Percentiles rank a stretch among this genome's conserved stretches.
Evolutionary conservation across 495 filamentous ascomycete species (phyloP).

Genomic region (Xanthoparmelia taractica): DNA sequence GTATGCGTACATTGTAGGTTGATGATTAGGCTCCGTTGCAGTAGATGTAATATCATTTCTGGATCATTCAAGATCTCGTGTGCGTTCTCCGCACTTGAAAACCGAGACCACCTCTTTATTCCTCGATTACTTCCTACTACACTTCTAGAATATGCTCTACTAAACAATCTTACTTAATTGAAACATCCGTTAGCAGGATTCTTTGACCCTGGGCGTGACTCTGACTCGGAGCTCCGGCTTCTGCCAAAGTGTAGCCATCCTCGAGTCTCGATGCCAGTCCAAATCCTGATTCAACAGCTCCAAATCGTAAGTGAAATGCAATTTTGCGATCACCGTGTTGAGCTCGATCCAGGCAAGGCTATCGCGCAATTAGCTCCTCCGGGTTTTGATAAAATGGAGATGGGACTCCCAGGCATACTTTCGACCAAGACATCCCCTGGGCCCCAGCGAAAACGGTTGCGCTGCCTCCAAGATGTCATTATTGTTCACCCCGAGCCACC

Average conservation of each 20-base stretch:
- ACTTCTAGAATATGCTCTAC: too few species aligned
- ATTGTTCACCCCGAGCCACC: constrained; percentile 17
- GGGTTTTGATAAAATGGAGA: too few species aligned
- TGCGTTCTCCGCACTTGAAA: too few species aligned
- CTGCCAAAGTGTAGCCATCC: constrained; percentile 1
- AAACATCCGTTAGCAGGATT: too few species aligned
- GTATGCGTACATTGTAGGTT: too few species aligned
- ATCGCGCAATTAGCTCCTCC: neutral
- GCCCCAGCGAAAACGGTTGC: constrained; percentile 20
- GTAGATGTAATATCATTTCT: too few species aligned
- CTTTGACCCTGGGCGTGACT: neutral
- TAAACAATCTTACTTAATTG: too few species aligned
- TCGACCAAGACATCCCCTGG: constrained; percentile 16
- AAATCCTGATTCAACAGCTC: neutral
- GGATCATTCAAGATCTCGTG: too few species aligned
- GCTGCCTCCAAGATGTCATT: constrained; percentile 8
- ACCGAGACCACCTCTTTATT: too few species aligned
- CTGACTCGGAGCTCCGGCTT: constrained; percentile 1
- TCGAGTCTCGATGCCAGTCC: constrained; percentile 7
- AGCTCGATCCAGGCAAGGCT: constrained; percentile 9
- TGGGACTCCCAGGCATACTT: constrained; percentile 7
- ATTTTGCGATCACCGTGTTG: neutral
- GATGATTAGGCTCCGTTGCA: too few species aligned
- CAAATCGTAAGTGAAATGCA: neutral
- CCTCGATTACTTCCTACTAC: too few species aligned